Base-by-base conservation (phyloP, 345 rosid genomes). In the Gossypium raimondii region DNA sequence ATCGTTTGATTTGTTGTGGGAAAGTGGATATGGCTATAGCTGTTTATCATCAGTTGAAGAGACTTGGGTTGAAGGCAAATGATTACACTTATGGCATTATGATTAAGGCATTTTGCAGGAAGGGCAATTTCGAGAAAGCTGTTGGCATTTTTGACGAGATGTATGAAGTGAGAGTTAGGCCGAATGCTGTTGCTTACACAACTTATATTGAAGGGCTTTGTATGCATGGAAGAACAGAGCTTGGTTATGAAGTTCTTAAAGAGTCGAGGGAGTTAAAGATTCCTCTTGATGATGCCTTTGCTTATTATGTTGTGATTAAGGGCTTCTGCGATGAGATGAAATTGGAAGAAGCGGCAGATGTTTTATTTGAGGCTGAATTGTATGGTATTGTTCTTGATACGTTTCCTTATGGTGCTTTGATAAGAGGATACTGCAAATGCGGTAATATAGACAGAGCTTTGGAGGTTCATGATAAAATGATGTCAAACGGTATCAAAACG, bases 141-240 rank as follows among this genome's bases (percentile, higher is more conserved):
- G 25, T 51, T 2, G 55, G 70, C 27, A 81, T 89, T 76, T 81
- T 94, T 27, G 22, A 3, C 2, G 83, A 84, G 69, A 82, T 89
- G 89, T 86, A 79, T 27, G 83, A 78, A 81, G 80, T 75, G 41
- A 81, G 86, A 41, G 77, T 88, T 11, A 76, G 67, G 29, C 67
- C 88, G 10, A 82, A 60, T 64, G 74, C 79, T 61, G 89, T 83
- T 85, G 84, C 86, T 67, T 88, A 82, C 78, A 73, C 78, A 3
- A 82, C 91, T 48, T 89, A 76, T 66, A 85, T 92, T 6, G 87
- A 88, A 84, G 97, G 93, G 52, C 89, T 92, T 67, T 89, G 97
- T 77, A 52, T 58, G 63, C 81, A 83, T 79, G 66, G 76, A n/a
- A 75, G 50, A 77, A 75, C 91, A 2, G 85, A 76, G 20, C 16